Evolutionary conservation across 2,329 filamentous ascomycete species (phyloP), one percentile per base, ranked within the genome.

Genomic region (Xylaria sp.): DNA sequence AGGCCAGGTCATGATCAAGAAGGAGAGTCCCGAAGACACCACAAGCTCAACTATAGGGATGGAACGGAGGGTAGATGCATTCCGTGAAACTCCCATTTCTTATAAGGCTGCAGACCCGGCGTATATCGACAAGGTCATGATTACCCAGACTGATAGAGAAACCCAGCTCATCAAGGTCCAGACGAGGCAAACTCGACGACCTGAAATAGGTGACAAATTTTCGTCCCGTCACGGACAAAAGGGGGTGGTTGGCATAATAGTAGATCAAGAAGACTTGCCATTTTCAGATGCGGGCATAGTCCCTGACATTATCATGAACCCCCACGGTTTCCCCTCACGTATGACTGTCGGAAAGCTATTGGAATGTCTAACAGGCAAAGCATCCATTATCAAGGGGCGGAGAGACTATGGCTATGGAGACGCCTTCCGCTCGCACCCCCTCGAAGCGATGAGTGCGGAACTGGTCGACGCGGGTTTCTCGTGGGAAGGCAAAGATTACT

Each of bases 231-330:
- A 99, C 86, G 96, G 96, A 22, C 96, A 99, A 77, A 99, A 99
- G 80, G 96, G 96, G 82, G 96, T 98, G 22, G 94, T 97, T 1
- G 96, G 96, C 63, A 95, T 98, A 73, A 97, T 99, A 65, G 94
- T 95, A 20, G 92, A 97, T 69, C 95, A 98, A 81, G 94, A 96
- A 77, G 96, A 99, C 77, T 92, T 99, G 89, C 96, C 96, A 0
- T 99, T 99, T 82, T 92, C 92, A 39, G 96, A 99, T 80, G 84
- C 86, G 59, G 96, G 96, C 1, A 88, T 99, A 72, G 91, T 90
- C n/a, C 96, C 96, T 0, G 96, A 99, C 80, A 97, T 99, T 72
- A 99, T 99, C 87, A 99, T 99, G 96, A 99, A 99, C 83, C 96
- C 96, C 0, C 96, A 99, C 82, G 96, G 96, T 89, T 99, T 99